phyloP scores from a whole-genome alignment of 2,329 filamentous ascomycete species.

The Penicillium sclerotigenum region DNA sequence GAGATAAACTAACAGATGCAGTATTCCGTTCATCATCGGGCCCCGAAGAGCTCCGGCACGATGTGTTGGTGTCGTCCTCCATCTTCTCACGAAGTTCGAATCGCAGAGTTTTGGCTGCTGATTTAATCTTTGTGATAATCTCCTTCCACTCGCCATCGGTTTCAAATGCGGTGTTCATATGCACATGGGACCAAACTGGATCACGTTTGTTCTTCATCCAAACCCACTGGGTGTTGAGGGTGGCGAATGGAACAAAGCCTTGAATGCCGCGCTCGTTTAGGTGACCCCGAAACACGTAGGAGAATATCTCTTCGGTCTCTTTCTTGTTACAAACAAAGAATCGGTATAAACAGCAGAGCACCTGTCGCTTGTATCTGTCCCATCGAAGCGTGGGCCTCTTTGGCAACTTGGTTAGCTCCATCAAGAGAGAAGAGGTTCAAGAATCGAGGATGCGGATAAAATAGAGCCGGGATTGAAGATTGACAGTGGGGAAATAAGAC shows the following conservation, averaged over 20 bases:
- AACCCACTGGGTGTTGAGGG: slow-evolving; percentile 23
- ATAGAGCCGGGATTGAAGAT: too few species aligned
- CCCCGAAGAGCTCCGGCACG: not conserved
- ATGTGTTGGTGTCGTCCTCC: not conserved
- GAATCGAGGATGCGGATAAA: too few species aligned
- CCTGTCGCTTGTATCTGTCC: slow-evolving; percentile 14
- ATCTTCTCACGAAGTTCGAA: slow-evolving; percentile 5
- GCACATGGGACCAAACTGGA: slow-evolving; percentile 25
- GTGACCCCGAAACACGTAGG: slow-evolving; percentile 21
- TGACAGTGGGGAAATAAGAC: too few species aligned
- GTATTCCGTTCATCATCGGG: not conserved
- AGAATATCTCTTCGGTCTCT: slow-evolving; percentile 27
- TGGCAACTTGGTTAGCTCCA: not conserved
- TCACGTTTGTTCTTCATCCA: slow-evolving; percentile 17
- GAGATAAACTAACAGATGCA: not conserved
- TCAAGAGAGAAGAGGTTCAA: too few species aligned
- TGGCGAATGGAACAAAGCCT: slow-evolving; percentile 6
- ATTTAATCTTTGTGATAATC: slow-evolving; percentile 13
- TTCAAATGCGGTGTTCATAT: slow-evolving; percentile 18
- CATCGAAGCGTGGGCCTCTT: slow-evolving; percentile 15
- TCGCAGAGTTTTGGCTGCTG: slow-evolving; percentile 3
- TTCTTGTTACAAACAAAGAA: slow-evolving; percentile 20
- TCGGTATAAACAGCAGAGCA: slow-evolving; percentile 27
- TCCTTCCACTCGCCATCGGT: slow-evolving; percentile 14
- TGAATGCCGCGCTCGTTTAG: slow-evolving; percentile 22